Conservation (phyloP, 192 early-diverging fungal species). For the Entomortierella chlamydospora region DNA sequence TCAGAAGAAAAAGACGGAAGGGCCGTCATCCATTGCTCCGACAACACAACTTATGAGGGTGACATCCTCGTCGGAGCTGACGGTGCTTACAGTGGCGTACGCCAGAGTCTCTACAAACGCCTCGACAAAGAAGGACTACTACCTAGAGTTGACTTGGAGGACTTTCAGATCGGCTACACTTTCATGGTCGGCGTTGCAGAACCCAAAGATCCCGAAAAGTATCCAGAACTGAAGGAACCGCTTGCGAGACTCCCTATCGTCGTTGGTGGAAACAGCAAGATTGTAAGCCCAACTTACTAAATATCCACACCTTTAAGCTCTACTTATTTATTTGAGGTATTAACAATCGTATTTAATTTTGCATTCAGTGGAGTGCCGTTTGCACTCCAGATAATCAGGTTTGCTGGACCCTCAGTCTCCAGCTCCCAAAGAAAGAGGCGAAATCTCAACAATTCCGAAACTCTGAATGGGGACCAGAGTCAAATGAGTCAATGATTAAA, state of each 20-base stretch:
- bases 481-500: not conserved
- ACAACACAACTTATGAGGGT: not conserved
- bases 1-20: not conserved
- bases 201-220: not conserved
- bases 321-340: too few species aligned
- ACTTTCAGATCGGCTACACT: not conserved
- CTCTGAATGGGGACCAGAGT: conserved; percentile 14
- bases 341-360: too few species aligned
- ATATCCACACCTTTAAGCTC: not conserved
- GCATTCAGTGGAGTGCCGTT: conserved; percentile 12
- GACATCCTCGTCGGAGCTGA: not conserved
- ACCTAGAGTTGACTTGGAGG: not conserved
- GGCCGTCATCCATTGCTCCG: not conserved
- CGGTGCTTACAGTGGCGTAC: not conserved
- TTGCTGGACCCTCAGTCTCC: conserved; percentile 6
- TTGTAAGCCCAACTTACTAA: not conserved
- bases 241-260: not conserved
- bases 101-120: not conserved
- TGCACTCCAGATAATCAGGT: conserved; percentile 8
- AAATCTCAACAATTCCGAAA: not conserved
- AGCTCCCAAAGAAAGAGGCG: not conserved
- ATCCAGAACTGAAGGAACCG: conserved; percentile 1
- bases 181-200: not conserved
- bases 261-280: not conserved
- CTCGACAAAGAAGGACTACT: not conserved